Conservation (phyloP, 768 basidiomycete species). For the Austroboletus festivus region DNA sequence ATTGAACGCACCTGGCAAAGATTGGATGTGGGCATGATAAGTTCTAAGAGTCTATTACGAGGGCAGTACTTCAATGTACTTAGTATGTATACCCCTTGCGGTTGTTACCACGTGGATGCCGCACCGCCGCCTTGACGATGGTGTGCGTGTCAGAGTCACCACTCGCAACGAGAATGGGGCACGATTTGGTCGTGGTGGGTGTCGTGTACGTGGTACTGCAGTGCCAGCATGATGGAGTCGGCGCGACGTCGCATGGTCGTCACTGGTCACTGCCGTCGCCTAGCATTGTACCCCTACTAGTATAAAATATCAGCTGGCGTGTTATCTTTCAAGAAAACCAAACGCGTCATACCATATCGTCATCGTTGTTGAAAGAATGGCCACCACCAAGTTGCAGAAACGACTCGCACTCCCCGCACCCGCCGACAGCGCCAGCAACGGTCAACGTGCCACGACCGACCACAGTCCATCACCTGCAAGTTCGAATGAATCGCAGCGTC, state of each 20-base stretch:
- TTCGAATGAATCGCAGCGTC: neutral
- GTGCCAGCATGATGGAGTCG: conserved; percentile 18
- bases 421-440: neutral
- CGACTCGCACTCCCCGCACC: conserved; percentile 9
- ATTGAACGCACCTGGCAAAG: conserved; percentile 26
- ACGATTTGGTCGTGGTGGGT: conserved; percentile 16
- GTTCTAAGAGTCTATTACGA: conserved; percentile 1
- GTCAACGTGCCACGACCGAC: no score
- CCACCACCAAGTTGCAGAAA: conserved; percentile 19
- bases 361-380: conserved; percentile 6
- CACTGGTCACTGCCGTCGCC: no score
- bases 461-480: no score
- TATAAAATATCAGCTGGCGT: conserved; percentile 19
- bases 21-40: conserved; percentile 19
- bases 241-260: conserved; percentile 16
- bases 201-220: conserved; percentile 15
- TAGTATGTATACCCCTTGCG: conserved; percentile 21
- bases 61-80: conserved; percentile 3
- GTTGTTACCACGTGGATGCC: conserved; percentile 23
- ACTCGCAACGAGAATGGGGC: conserved; percentile 10
- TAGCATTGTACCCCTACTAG: no score
- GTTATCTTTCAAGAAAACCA: no score
- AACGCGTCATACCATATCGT: neutral
- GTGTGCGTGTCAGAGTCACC: conserved; percentile 4
- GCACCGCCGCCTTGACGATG: conserved; percentile 15